Percentiles rank a stretch among this genome's conserved stretches.
Conservation (phyloP, 306 rosid genomes). For the Casuarina cunninghamiana region DNA sequence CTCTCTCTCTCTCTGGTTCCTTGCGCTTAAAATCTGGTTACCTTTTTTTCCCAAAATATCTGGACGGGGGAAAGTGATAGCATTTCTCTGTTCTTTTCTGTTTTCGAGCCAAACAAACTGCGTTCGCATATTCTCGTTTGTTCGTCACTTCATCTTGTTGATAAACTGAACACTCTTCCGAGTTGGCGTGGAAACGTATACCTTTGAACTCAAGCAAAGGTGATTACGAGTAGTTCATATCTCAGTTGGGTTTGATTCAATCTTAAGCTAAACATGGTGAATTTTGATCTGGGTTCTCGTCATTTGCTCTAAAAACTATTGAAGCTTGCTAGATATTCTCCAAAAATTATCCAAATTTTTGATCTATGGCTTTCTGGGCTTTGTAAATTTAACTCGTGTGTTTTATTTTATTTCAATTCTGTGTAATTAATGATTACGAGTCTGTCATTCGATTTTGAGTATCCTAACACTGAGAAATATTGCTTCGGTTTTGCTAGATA, state of each 20-base stretch:
- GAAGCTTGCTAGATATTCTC: constrained; percentile 13
- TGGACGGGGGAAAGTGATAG: constrained; percentile 16
- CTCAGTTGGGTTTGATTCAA: not conserved
- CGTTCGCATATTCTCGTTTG: not conserved
- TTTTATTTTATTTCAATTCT: constrained; percentile 15
- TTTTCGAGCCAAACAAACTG: constrained; percentile 26
- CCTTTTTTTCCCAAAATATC: constrained; percentile 29
- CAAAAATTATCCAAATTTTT: not conserved
- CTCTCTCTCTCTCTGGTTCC: constrained; percentile 5
- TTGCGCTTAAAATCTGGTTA: not conserved
- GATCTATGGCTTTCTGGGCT: constrained; percentile 3
- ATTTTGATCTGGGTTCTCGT: constrained; percentile 33
- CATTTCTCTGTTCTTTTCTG: not conserved
- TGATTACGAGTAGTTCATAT: not conserved
- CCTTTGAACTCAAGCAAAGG: constrained; percentile 40
- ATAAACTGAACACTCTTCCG: not conserved
- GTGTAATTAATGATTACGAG: constrained; percentile 11
- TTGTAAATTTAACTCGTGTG: constrained; percentile 9
- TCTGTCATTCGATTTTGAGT: not conserved
- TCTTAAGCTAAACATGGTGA: not conserved
- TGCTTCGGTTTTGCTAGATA: constrained; percentile 12
- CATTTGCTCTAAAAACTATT: constrained; percentile 14
- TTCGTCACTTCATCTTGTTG: constrained; percentile 14
- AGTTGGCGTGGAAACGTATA: constrained; percentile 10
- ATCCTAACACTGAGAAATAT: constrained; percentile 9